Conservation (phyloP, 2,329 filamentous ascomycete species). For the Botryotinia calthae region DNA sequence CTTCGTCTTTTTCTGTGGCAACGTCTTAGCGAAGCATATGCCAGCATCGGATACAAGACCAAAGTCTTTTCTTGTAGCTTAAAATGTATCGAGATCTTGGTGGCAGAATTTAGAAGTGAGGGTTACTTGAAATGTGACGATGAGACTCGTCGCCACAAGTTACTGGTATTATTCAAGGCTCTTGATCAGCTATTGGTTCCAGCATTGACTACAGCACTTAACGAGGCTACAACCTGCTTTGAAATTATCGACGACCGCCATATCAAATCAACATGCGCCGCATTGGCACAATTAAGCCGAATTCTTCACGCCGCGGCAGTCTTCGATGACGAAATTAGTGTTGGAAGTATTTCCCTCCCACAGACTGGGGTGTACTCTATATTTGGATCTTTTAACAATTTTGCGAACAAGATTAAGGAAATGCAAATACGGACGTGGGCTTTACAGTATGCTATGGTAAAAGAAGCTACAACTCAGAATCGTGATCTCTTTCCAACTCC, state of each 20-base stretch:
- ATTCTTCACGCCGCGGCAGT: constrained; percentile 77
- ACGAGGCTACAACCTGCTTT: constrained; percentile 64
- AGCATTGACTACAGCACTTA: constrained; percentile 65
- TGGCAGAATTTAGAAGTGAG: constrained; percentile 63
- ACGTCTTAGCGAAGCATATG: constrained; percentile 84
- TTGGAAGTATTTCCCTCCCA: constrained; percentile 66
- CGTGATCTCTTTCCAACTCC: constrained; percentile 60
- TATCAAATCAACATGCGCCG: constrained; percentile 67
- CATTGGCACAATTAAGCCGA: constrained; percentile 68
- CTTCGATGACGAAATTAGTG: constrained; percentile 80
- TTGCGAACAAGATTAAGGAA: constrained; percentile 73
- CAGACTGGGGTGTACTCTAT: constrained; percentile 49
- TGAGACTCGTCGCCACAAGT: constrained; percentile 64
- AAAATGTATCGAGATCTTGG: constrained; percentile 79
- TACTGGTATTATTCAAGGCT: constrained; percentile 75
- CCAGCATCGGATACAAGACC: constrained; percentile 76
- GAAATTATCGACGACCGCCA: constrained; percentile 83
- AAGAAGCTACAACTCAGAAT: constrained; percentile 70
- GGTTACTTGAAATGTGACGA: constrained; percentile 54
- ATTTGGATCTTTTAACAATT: constrained; percentile 48
- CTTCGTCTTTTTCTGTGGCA: constrained; percentile 87
- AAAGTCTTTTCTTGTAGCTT: constrained; percentile 88
- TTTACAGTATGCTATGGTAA: constrained; percentile 76
- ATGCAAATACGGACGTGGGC: constrained; percentile 88
- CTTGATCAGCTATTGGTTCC: constrained; percentile 74